These are phyloP conservation scores for Rhipidocladum racemiflorum DNA, from an alignment of 176 grass and related monocot species.

Conservation along the genomic window DNA sequence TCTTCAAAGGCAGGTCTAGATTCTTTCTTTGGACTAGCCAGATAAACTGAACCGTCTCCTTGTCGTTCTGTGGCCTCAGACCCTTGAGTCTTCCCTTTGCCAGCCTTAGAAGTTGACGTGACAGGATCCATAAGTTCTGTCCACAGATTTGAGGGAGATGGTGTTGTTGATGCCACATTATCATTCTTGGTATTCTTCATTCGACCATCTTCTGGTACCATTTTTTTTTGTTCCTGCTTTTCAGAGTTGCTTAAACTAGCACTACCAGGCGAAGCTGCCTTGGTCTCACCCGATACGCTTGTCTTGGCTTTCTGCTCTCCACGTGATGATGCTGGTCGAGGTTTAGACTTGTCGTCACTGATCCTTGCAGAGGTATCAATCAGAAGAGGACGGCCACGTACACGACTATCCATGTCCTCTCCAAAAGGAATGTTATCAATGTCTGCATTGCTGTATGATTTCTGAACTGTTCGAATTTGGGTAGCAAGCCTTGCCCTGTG, in stretches of 20 bases:
- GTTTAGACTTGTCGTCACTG: slow-evolving; percentile 63
- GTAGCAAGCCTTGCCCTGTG: slow-evolving; percentile 94
- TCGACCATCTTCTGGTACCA: slow-evolving; percentile 36
- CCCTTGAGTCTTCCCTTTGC: slow-evolving; percentile 40
- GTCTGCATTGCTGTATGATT: slow-evolving; percentile 87
- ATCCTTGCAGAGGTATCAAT: slow-evolving; percentile 72
- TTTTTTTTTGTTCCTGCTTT: slow-evolving; percentile 65
- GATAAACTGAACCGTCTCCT: slow-evolving; percentile 37
- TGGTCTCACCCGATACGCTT: slow-evolving; percentile 35
- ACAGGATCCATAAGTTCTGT: slow-evolving; percentile 37
- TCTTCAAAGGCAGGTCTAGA: slow-evolving; percentile 75
- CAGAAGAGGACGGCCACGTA: slow-evolving; percentile 58
- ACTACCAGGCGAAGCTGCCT: slow-evolving; percentile 37
- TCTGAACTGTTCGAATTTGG: slow-evolving; percentile 97
- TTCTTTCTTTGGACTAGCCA: slow-evolving; percentile 55
- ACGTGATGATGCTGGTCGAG: slow-evolving; percentile 33
- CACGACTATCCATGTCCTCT: slow-evolving; percentile 63
- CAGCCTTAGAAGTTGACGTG: slow-evolving; percentile 18
- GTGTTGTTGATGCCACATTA: neutral
- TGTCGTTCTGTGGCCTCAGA: slow-evolving; percentile 38
- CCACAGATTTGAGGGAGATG: slow-evolving; percentile 22
- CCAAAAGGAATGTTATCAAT: slow-evolving; percentile 89
- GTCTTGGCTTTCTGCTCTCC: slow-evolving; percentile 68
- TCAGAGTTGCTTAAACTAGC: slow-evolving; percentile 48
- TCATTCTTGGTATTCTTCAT: slow-evolving; percentile 49